These are phyloP conservation scores for Colletotrichum costaricense DNA, from an alignment of 2,329 filamentous ascomycete species.

Conservation along the genomic window DNA sequence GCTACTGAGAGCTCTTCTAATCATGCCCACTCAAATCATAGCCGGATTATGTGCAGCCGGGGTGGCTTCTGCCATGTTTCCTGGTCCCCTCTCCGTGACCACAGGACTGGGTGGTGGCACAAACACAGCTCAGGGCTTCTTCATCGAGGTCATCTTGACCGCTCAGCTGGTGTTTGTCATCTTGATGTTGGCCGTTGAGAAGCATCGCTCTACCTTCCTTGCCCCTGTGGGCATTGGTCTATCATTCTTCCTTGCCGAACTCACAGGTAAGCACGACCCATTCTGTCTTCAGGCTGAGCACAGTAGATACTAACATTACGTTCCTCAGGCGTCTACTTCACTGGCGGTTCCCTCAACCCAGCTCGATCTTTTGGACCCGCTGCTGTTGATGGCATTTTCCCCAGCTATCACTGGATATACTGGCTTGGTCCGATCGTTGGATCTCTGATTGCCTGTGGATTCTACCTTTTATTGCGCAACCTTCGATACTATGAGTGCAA, in stretches of 20 bases:
- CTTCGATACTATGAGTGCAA: constrained; percentile 64
- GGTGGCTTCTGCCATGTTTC: constrained; percentile 68
- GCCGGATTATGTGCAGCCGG: constrained; percentile 69
- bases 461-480: constrained; percentile 62
- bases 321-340: constrained; percentile 53
- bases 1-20: constrained; percentile 60
- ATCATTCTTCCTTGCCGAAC: constrained; percentile 71
- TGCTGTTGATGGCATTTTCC: constrained; percentile 53
- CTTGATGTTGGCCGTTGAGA: constrained; percentile 78
- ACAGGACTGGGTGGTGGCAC: constrained; percentile 66
- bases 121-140: constrained; percentile 67
- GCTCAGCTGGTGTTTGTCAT: constrained; percentile 72
- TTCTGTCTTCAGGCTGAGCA: background rate
- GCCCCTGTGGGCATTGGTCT: constrained; percentile 80
- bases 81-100: constrained; percentile 64
- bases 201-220: constrained; percentile 78
- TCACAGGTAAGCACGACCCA: constrained; percentile 44
- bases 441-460: constrained; percentile 56
- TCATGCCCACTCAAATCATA: constrained; percentile 68
- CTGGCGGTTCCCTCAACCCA: constrained; percentile 62
- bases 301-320: background rate
- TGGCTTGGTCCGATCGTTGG: constrained; percentile 66
- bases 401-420: constrained; percentile 64
- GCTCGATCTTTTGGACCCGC: constrained; percentile 63
- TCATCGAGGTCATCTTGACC: constrained; percentile 76